Evolutionary conservation across 179 eudicot species (phyloP), one percentile per base, ranked within the genome.

Genomic region (Camellia oleifera): DNA sequence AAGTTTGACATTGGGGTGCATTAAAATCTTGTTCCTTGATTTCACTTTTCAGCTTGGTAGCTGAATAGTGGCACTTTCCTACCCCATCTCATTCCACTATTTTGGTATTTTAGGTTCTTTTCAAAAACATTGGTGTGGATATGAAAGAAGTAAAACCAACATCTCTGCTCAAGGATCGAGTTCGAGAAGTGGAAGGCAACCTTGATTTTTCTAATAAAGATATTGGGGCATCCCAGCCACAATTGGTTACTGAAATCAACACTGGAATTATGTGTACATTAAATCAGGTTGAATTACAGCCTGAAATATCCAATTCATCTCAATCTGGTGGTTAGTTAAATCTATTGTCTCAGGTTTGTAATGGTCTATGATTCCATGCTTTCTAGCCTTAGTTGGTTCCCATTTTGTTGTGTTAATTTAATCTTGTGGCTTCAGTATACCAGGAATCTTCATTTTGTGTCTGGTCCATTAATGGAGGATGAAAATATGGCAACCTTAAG

Each of bases 1-100:
- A 91, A 94, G 80, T 95, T 95, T 88, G 98, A 91, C 88, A 93
- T 93, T 60, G 97, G 92, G 97, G 98, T 95, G 85, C 14, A 17
- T 13, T 61, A 53, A 72, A 10, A 57, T 26, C 17, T 23, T 42
- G 32, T 26, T 60, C 12, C n/a, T 48, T 23, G 5, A 18, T 44
- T 61, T 44, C 8, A 6, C 15, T 61, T 61, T 42, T 7, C 53
- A 15, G 23, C 15, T 13, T 61, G 56, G 69, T 44, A 61, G 69
- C 23, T 56, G 18, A 61, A 64, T 46, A 44, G 6, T n/a, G 63
- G n/a, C 12, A 58, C 13, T 13, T 7, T 76, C 57, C 57, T 45
- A 57, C 26, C 40, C 5, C 56, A 46, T 76, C 15, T 48, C 23
- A 2, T 7, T 17, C 26, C 40, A 52, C 2, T 42, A 0, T 46